Percentiles rank a stretch among this genome's conserved stretches.
phyloP scores from a whole-genome alignment of 441 rosid genomes.

The Brassica hybrid region DNA sequence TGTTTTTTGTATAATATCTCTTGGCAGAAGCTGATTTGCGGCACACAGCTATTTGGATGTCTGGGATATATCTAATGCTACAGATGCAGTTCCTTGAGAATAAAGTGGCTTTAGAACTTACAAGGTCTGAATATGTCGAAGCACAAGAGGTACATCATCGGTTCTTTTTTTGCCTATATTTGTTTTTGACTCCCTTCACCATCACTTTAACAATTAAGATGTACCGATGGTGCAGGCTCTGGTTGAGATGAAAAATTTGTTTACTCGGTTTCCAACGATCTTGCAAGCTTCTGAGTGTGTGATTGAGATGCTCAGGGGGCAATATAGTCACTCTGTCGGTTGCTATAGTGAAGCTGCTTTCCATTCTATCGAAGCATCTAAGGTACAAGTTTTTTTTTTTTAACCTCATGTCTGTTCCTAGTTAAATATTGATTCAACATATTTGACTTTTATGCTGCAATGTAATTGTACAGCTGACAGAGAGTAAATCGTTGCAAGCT shows the following conservation, averaged over 20 bases:
- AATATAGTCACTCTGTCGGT: slow-evolving; percentile 94
- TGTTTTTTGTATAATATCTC: slow-evolving; percentile 34
- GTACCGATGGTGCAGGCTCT: slow-evolving; percentile 62
- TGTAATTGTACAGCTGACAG: slow-evolving; percentile 65
- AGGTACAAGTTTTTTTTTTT: slow-evolving; percentile 50
- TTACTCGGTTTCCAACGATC: slow-evolving; percentile 87
- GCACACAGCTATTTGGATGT: slow-evolving; percentile 95
- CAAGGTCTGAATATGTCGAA: slow-evolving; percentile 88
- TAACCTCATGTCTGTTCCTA: slow-evolving; percentile 7
- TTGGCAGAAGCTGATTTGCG: slow-evolving; percentile 84
- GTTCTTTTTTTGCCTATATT: too few species aligned
- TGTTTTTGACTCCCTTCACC: too few species aligned
- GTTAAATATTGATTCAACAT: not conserved
- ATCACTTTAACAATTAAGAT: not conserved
- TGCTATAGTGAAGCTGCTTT: slow-evolving; percentile 93
- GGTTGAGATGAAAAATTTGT: slow-evolving; percentile 87
- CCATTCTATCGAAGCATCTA: slow-evolving; percentile 90
- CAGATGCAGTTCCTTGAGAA: slow-evolving; percentile 97
- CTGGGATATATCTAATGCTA: slow-evolving; percentile 87
- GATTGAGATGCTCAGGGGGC: slow-evolving; percentile 99
- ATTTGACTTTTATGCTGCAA: not conserved
- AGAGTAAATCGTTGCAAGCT: slow-evolving; percentile 87
- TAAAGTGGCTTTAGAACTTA: slow-evolving; percentile 95
- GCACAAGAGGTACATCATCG: slow-evolving; percentile 71
- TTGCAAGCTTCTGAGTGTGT: slow-evolving; percentile 88